Conservation (phyloP, 352 stramenopile genomes). For the Pythium scleroteichum region DNA sequence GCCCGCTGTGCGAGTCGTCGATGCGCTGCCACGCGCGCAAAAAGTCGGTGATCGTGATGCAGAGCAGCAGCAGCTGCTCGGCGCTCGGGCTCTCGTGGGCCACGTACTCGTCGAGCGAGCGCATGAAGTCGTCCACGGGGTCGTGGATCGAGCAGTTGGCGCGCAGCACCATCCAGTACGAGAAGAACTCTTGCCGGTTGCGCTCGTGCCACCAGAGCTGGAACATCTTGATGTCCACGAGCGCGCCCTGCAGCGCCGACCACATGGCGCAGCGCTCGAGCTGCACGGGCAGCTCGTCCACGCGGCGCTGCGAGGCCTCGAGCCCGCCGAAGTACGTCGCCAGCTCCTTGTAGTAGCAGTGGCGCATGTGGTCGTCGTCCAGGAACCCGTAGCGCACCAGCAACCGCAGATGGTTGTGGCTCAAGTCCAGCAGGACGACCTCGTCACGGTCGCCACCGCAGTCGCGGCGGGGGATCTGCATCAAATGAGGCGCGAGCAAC, state of each 20-base stretch:
- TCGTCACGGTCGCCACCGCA: constrained; percentile 30
- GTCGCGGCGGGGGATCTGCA: constrained; percentile 66
- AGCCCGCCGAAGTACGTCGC: constrained; percentile 75
- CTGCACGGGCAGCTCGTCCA: constrained; percentile 81
- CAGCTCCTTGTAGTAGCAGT: constrained; percentile 74
- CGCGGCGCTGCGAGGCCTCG: constrained; percentile 65
- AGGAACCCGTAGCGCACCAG: constrained; percentile 76
- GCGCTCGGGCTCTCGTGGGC: constrained; percentile 55
- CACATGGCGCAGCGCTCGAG: constrained; percentile 73
- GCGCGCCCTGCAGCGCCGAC: constrained; percentile 56
- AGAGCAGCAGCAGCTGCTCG: constrained; percentile 66
- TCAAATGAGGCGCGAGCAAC: constrained; percentile 63
- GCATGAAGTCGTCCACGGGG: constrained; percentile 79
- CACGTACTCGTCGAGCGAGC: constrained; percentile 78
- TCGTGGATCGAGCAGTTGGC: constrained; percentile 67
- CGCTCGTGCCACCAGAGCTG: constrained; percentile 81
- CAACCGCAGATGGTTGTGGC: constrained; percentile 74
- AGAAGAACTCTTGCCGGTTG: constrained; percentile 81
- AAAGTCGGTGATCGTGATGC: constrained; percentile 82
- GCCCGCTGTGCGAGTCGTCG: constrained; percentile 29
- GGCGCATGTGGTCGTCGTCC: constrained; percentile 57
- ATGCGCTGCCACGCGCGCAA: constrained; percentile 67
- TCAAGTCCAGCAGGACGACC: constrained; percentile 73
- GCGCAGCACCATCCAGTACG: constrained; percentile 74
- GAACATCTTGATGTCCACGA: constrained; percentile 89